Evolutionary conservation across 2,329 filamentous ascomycete species (phyloP), one percentile per base, ranked within the genome.

Genomic region (Diaporthe australafricana): DNA sequence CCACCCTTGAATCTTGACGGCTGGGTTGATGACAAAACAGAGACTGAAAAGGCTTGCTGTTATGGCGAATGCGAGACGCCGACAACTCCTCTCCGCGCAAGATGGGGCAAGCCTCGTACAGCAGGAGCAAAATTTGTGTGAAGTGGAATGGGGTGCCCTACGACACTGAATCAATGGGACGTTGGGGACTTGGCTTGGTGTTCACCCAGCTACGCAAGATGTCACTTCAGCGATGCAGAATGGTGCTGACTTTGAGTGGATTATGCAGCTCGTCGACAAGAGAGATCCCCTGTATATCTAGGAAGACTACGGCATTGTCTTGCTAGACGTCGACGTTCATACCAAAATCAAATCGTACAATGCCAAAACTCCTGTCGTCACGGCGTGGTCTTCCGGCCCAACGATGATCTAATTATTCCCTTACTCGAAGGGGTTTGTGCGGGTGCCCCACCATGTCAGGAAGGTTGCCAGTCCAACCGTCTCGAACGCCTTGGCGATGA

Each of bases 361-460:
- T 50, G 50, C 32, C 62, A 52, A 52, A 35, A 68, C 30, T 56
- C 60, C 38, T 25, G 56, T 30, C 47, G 6, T 40, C 38, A 45
- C 60, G 6, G 38, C n/a, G 38, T 65, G 45, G 20, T 40, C 2
- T 4, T 16, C 66, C 53, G 20, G 30, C 16, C 32, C 11, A 20
- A 16, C n/a, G 16, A 22, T 40, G n/a, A 60, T 45, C 14, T 4
- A 22, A 69, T 69, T 20, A 32, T n/a, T 50, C 78, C 70, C 80
- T 88, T 93, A 95, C 80, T 95, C 91, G 84, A 98, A 97, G 73
- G 94, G 94, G 87, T 95, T 96, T 85, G 94, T 96, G 81, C 93
- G 92, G 80, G 96, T 98, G 80, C 96, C 96, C 96, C 96, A 98
- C 93, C 94, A 98, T 81, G 94, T 98, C 78, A 98, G 88, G 90